Evolutionary conservation across 257 asterid genomes (phyloP).

Genomic region (Solanum infundibuliforme): DNA sequence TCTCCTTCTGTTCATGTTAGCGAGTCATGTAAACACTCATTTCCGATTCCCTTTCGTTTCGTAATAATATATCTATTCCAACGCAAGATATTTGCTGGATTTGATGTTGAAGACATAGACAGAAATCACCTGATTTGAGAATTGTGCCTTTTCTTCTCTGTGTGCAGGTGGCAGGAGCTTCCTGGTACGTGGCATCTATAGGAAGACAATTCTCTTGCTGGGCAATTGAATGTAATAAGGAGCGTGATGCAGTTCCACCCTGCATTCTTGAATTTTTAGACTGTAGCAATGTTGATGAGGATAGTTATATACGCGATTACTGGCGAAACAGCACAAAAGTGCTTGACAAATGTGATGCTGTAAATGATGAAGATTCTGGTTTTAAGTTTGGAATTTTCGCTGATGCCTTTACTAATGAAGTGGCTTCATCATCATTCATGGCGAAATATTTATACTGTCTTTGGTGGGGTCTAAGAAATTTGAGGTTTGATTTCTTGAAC

Average conservation of each 20-base stretch:
- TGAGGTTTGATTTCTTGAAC: conserved; percentile 43
- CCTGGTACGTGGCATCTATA: conserved; percentile 89
- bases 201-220: conserved; percentile 88
- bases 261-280: conserved; percentile 49
- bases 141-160: background rate
- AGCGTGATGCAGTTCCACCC: conserved; percentile 29
- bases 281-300: conserved; percentile 17
- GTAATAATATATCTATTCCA: background rate
- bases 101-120: background rate
- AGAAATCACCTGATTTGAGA: background rate
- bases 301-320: conserved; percentile 13
- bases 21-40: conserved; percentile 60
- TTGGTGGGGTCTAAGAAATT: conserved; percentile 97
- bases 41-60: background rate
- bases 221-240: conserved; percentile 43
- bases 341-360: conserved; percentile 54
- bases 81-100: background rate
- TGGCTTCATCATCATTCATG: conserved; percentile 56
- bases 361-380: conserved; percentile 58
- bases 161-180: conserved; percentile 69
- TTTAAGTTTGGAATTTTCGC: conserved; percentile 95
- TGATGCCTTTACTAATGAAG: conserved; percentile 74
- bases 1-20: conserved; percentile 77
- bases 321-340: conserved; percentile 64
- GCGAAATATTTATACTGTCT: conserved; percentile 84